Percentiles rank a stretch among this genome's conserved stretches.
phyloP scores from a whole-genome alignment of 208 protist species.

The Trypanosoma conorhini region DNA sequence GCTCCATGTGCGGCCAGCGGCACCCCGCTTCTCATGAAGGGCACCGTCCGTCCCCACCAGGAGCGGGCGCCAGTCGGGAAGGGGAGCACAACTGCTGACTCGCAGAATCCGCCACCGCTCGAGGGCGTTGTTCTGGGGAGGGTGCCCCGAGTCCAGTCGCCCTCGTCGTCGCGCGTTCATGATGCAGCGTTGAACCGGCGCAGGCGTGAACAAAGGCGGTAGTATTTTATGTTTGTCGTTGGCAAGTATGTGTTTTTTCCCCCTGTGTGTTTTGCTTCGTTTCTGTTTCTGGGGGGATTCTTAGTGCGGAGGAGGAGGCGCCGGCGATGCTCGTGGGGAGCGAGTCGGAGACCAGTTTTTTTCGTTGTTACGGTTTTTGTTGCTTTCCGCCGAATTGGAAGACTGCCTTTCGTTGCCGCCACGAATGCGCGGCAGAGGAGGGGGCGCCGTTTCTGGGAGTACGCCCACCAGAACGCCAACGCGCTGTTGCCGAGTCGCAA shows the following conservation, averaged over 20 bases:
- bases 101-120: not conserved
- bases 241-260: not conserved
- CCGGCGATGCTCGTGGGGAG: not conserved
- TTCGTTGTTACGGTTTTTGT: not conserved
- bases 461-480: no score
- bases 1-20: not conserved
- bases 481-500: no score
- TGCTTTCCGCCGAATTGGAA: not conserved
- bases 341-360: no score
- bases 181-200: not conserved
- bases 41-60: not conserved
- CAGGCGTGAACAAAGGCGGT: not conserved
- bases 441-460: no score
- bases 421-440: no score
- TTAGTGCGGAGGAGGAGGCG: not conserved
- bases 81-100: not conserved
- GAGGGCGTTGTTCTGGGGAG: not conserved
- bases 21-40: not conserved
- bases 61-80: not conserved
- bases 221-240: not conserved
- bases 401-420: no score
- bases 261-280: constrained; percentile 16
- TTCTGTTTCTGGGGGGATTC: not conserved
- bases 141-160: not conserved
- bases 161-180: not conserved